Evolutionary conservation across 2,329 filamentous ascomycete species (phyloP), one percentile per base, ranked within the genome.

Genomic region (Curvularia lunata): DNA sequence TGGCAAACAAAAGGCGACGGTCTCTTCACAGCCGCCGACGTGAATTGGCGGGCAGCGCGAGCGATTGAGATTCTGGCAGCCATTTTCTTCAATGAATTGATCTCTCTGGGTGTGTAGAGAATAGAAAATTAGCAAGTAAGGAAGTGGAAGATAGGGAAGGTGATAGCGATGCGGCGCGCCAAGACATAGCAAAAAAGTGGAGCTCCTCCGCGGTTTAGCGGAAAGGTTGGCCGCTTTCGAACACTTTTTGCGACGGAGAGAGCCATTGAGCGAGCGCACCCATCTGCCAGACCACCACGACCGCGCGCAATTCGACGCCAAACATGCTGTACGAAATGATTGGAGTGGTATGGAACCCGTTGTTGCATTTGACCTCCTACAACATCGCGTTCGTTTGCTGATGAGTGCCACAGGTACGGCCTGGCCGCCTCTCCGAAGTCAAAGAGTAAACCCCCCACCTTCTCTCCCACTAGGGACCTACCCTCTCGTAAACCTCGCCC

Each of bases 241-340:
- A 55, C 45, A 63, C 48, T 62, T 66, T 66, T 66, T 54, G 63
- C 67, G 65, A 66, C 66, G 65, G 65, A 53, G 54, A 40, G 48
- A 47, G 32, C 41, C 32, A 37, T 37, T n/a, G 32, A 37, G 32
- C 32, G 16, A 37, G 19, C 21, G 37, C 34, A 48, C 38, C 30
- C 13, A 21, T 28, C 47, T 43, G 28, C 25, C 40, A 43, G 27
- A 27, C 21, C 21, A 48, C 19, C 47, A 32, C 43, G 40, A 56
- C 48, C 47, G 47, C 47, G 47, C 47, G 45, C 45, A 48, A 38
- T 5, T 65, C 27, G 21, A 30, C 49, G 21, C 40, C 41, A 34
- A 73, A 56, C 66, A 97, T 99, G 95, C 83, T 99, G 81, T 99
- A 99, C 84, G 95, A 99, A 83, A 83, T 98, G 74, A 95, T 99